Percentiles rank a stretch among this genome's conserved stretches.
phyloP scores from a whole-genome alignment of 2,329 filamentous ascomycete species.

The Talaromyces sp. region DNA sequence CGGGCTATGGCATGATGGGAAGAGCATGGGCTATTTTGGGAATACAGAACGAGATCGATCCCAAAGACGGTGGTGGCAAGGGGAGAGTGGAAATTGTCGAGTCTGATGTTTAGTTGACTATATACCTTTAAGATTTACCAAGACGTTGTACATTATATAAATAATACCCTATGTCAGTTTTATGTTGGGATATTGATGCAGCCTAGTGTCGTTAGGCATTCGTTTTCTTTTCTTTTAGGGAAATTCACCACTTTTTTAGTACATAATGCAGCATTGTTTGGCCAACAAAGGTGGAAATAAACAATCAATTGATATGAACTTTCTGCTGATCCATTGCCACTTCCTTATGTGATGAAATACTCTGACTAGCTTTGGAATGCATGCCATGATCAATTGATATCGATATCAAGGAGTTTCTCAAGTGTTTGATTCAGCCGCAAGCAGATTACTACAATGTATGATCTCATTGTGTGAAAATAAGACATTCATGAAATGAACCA shows the following conservation, averaged over 20 bases:
- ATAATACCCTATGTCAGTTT: neutral
- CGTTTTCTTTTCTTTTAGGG: neutral
- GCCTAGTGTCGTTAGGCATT: neutral
- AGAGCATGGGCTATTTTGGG: constrained; percentile 36
- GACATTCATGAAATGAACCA: no score
- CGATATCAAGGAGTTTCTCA: no score
- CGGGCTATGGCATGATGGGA: constrained; percentile 35
- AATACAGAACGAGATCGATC: constrained; percentile 28
- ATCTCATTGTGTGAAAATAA: no score
- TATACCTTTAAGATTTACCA: neutral
- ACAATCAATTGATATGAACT: no score
- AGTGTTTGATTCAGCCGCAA: no score
- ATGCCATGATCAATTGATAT: no score
- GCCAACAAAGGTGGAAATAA: no score
- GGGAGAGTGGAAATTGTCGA: constrained; percentile 9
- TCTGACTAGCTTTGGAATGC: no score
- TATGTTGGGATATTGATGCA: neutral
- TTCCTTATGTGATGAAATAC: no score
- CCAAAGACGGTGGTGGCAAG: constrained; percentile 15
- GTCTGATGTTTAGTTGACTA: constrained; percentile 6
- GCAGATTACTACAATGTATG: no score
- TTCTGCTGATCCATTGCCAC: neutral
- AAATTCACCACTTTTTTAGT: neutral
- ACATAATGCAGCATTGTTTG: neutral
- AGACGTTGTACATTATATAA: neutral